Conservation (phyloP, 495 filamentous ascomycete genomes). For the Penicillium arizonense region DNA sequence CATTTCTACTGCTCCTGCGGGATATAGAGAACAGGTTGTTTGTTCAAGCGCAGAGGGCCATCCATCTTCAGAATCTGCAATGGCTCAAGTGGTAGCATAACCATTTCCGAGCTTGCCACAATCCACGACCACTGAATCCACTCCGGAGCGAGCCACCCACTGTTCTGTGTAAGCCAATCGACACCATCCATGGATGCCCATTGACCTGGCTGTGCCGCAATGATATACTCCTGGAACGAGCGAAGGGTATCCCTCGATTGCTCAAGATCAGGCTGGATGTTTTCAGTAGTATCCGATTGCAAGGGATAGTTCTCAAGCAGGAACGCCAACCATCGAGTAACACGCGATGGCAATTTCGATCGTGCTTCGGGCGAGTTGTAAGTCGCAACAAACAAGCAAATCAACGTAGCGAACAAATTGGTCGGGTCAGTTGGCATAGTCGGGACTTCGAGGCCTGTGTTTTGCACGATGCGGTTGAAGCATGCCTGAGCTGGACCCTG, state of each 20-base stretch:
- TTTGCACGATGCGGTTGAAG: constrained; percentile 22
- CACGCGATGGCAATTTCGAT: constrained; percentile 25
- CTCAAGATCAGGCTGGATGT: constrained; percentile 12
- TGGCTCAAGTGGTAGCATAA: constrained; percentile 39
- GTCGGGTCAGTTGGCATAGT: constrained; percentile 18
- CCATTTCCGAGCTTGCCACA: constrained; percentile 37
- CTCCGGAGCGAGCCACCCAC: constrained; percentile 40
- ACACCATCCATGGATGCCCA: constrained; percentile 15
- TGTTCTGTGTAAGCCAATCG: constrained; percentile 20
- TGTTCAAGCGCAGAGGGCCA: constrained; percentile 28
- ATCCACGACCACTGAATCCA: constrained; percentile 45
- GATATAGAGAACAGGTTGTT: constrained; percentile 41
- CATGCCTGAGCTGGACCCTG: constrained; percentile 23
- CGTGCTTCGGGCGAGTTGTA: constrained; percentile 13
- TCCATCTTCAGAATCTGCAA: constrained; percentile 27
- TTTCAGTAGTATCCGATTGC: constrained; percentile 11
- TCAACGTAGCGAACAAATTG: constrained; percentile 18
- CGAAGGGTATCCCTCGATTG: constrained; percentile 21
- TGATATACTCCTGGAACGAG: constrained; percentile 23
- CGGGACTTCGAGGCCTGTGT: constrained; percentile 19
- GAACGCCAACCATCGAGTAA: constrained; percentile 37
- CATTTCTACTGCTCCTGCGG: constrained; percentile 21
- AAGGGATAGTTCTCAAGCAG: constrained; percentile 36
- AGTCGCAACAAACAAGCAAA: constrained; percentile 22
- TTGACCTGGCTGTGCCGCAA: constrained; percentile 2